Percentiles rank a stretch among this genome's conserved stretches.
phyloP scores from a whole-genome alignment of 192 early-diverging fungal genomes.

The Mortierella antarctica region DNA sequence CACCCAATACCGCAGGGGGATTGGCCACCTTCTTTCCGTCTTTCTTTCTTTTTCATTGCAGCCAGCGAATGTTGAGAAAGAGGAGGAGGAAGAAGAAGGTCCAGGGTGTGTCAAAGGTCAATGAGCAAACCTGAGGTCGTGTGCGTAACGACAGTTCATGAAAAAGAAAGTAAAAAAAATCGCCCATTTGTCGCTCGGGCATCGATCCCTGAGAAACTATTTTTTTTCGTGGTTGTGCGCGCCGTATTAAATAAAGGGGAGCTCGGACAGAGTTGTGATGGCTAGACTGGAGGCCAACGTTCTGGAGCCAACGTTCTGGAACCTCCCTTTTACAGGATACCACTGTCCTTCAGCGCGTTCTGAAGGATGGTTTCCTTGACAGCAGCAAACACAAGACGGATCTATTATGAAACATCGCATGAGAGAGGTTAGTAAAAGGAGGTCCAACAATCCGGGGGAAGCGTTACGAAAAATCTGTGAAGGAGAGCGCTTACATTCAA shows the following conservation, averaged over 20 bases:
- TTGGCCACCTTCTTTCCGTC: background rate
- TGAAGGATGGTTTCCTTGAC: conserved; percentile 94
- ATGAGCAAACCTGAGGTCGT: no score
- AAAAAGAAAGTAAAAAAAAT: no score
- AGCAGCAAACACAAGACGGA: conserved; percentile 84
- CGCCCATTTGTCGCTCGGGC: no score
- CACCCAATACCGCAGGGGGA: no score
- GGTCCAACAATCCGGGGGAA: background rate
- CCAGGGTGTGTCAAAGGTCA: no score
- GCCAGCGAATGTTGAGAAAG: no score
- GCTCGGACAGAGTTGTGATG: background rate
- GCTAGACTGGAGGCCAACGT: background rate
- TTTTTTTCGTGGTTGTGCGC: background rate
- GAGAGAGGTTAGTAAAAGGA: background rate
- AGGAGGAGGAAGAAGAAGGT: no score
- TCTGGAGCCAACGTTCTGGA: background rate
- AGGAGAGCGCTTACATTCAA: conserved; percentile 67
- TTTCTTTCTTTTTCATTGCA: no score
- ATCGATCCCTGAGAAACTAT: background rate
- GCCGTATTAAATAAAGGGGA: background rate
- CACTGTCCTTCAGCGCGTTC: conserved; percentile 83
- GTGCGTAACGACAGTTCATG: no score
- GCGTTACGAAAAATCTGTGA: background rate
- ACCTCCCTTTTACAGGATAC: conserved; percentile 67
- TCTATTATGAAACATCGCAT: conserved; percentile 8